phyloP scores from a whole-genome alignment of 2,329 filamentous ascomycete genomes.

The Paecilomyces sp. region DNA sequence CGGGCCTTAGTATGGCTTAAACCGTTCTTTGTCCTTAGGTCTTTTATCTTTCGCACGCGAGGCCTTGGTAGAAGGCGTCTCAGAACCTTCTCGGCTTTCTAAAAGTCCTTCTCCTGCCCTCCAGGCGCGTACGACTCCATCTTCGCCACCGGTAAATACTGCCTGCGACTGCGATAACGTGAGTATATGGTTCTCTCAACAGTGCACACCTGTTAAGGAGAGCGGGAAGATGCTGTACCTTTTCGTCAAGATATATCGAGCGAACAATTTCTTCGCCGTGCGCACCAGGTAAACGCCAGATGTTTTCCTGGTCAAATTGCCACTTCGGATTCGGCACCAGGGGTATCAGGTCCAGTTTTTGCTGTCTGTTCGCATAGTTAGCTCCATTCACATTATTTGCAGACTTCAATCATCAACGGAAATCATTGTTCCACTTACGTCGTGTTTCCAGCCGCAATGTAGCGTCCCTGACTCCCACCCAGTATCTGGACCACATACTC shows the following conservation, averaged over 20 bases:
- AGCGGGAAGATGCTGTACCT: slow-evolving; percentile 21
- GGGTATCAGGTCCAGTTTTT: slow-evolving; percentile 37
- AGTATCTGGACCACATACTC: slow-evolving; percentile 55
- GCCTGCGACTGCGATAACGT: slow-evolving; percentile 22
- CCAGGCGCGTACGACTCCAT: slow-evolving; percentile 36
- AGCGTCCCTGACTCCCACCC: slow-evolving; percentile 33
- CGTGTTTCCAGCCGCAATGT: slow-evolving; percentile 44
- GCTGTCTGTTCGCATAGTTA: slow-evolving; percentile 19
- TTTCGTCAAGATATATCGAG: slow-evolving; percentile 37
- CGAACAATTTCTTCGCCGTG: slow-evolving; percentile 44
- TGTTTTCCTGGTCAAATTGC: slow-evolving; percentile 31
- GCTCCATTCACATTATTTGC: not conserved
- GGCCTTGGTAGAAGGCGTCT: slow-evolving; percentile 8
- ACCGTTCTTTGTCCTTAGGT: slow-evolving; percentile 26
- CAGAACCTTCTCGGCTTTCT: slow-evolving; percentile 5
- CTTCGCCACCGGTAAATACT: slow-evolving; percentile 40
- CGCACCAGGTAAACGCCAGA: slow-evolving; percentile 38
- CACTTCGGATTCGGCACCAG: slow-evolving; percentile 28
- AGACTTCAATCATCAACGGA: not conserved
- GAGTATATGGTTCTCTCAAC: slow-evolving; percentile 1
- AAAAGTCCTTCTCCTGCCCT: slow-evolving; percentile 14
- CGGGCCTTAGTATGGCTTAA: slow-evolving; percentile 28
- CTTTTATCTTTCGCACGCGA: slow-evolving; percentile 17
- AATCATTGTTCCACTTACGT: slow-evolving; percentile 33
- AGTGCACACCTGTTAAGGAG: not conserved